A percentile compares a stretch with the other conserved stretches of the same genome.
These are phyloP conservation scores for Cladophialophora exuberans DNA, from an alignment of 2,329 filamentous ascomycete genomes.

Conservation along the genomic window DNA sequence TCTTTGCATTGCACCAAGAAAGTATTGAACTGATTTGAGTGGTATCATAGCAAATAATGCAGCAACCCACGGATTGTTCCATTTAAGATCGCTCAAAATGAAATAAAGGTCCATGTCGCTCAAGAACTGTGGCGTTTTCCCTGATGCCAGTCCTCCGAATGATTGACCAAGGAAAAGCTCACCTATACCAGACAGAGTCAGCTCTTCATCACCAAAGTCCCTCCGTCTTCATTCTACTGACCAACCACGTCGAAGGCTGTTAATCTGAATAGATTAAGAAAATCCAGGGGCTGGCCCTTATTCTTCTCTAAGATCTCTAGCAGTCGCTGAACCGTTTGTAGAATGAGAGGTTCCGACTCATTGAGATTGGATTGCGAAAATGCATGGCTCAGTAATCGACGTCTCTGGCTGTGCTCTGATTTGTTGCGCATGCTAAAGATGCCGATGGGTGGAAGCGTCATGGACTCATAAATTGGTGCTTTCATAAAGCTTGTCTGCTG, in stretches of 20 bases:
- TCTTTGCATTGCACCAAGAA: slow-evolving; percentile 9
- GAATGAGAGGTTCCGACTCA: slow-evolving; percentile 44
- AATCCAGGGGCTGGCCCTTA: slow-evolving; percentile 25
- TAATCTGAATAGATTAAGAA: slow-evolving; percentile 16
- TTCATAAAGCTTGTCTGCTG: slow-evolving; percentile 20
- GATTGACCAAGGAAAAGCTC: slow-evolving; percentile 21
- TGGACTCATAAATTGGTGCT: slow-evolving; percentile 18
- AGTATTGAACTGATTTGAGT: slow-evolving; percentile 2
- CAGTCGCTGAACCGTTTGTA: slow-evolving; percentile 37
- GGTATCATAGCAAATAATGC: not conserved
- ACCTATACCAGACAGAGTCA: not conserved
- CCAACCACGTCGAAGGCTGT: slow-evolving; percentile 23
- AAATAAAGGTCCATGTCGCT: slow-evolving; percentile 13
- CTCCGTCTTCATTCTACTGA: not conserved
- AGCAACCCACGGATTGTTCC: slow-evolving; percentile 13
- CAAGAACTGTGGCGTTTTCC: slow-evolving; percentile 9
- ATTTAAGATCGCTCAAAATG: slow-evolving; percentile 9
- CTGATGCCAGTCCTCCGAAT: slow-evolving; percentile 9
- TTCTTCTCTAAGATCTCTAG: not conserved
- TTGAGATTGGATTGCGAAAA: slow-evolving; percentile 36
- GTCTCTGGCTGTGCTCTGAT: slow-evolving; percentile 42
- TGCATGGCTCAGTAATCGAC: slow-evolving; percentile 43
- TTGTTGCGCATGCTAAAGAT: slow-evolving; percentile 36
- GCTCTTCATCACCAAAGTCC: not conserved
- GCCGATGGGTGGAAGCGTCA: slow-evolving; percentile 4